A percentile compares a stretch with the other conserved stretches of the same genome.
Conservation (phyloP, 164 flowering plant genomes). For the Aristolochia fimbriata region DNA sequence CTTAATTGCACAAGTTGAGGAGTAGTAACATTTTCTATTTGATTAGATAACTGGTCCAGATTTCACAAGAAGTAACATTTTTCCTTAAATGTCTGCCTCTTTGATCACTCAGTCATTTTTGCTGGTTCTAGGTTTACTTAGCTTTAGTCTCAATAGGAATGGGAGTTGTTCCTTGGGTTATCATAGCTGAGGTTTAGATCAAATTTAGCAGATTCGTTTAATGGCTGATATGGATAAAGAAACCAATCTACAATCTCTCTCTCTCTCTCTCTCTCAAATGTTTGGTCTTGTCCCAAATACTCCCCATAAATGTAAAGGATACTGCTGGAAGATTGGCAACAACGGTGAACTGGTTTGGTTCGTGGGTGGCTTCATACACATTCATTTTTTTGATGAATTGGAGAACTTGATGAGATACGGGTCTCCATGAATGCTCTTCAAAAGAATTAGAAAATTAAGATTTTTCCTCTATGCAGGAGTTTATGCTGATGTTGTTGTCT, state of each 20-base stretch:
- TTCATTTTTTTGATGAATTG: slow-evolving; percentile 48
- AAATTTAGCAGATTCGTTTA: background rate
- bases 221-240: too few species aligned
- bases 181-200: slow-evolving; percentile 68
- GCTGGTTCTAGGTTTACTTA: slow-evolving; percentile 31
- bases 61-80: too few species aligned
- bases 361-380: slow-evolving; percentile 37
- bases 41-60: too few species aligned
- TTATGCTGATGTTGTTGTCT: slow-evolving; percentile 50
- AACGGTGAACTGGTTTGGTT: slow-evolving; percentile 31
- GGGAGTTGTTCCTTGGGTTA: slow-evolving; percentile 89
- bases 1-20: too few species aligned
- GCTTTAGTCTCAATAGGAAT: slow-evolving; percentile 72
- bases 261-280: too few species aligned
- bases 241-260: too few species aligned
- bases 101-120: background rate
- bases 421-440: too few species aligned
- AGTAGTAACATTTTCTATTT: too few species aligned
- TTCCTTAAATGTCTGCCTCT: background rate
- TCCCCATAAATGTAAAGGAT: slow-evolving; percentile 59
- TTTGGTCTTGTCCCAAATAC: slow-evolving; percentile 27
- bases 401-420: slow-evolving; percentile 25
- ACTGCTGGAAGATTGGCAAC: slow-evolving; percentile 51
- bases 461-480: slow-evolving; percentile 18
- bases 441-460: background rate